Evolutionary conservation across 1,284 basidiomycete species (phyloP).

Genomic region (Mycosarcoma maydis): DNA sequence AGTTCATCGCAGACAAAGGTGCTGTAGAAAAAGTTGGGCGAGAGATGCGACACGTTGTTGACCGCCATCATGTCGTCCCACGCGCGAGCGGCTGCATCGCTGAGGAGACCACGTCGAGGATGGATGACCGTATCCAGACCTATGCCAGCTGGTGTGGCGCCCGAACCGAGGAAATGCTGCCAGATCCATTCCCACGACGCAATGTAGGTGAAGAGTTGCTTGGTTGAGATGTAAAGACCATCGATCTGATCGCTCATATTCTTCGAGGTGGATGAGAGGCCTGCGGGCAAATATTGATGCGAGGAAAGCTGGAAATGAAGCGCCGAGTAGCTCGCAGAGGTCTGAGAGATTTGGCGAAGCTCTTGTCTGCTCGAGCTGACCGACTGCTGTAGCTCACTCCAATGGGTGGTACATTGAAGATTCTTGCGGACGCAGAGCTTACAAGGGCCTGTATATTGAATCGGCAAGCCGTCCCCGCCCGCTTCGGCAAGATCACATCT

Average conservation of each 20-base stretch:
- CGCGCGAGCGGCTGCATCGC: constrained; percentile 10
- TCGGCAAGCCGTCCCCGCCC: constrained; percentile 31
- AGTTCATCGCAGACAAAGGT: constrained; percentile 41
- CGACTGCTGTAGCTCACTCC: constrained; percentile 38
- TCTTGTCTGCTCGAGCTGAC: constrained; percentile 45
- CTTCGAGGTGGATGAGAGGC: constrained; percentile 27
- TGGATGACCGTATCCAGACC: constrained; percentile 28
- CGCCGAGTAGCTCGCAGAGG: constrained; percentile 32
- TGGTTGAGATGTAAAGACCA: constrained; percentile 38
- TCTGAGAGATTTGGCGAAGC: constrained; percentile 43
- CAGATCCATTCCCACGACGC: constrained; percentile 42
- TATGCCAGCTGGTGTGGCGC: constrained; percentile 24
- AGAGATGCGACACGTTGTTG: constrained; percentile 32
- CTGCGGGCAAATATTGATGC: constrained; percentile 24
- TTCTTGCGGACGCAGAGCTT: constrained; percentile 47
- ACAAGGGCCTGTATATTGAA: constrained; percentile 35
- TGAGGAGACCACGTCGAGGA: constrained; percentile 31
- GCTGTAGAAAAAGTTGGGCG: constrained; percentile 44
- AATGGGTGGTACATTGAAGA: constrained; percentile 42
- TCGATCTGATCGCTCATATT: constrained; percentile 32
- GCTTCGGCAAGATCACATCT: constrained; percentile 43
- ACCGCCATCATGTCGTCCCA: constrained; percentile 38
- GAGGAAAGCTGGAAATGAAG: constrained; percentile 42
- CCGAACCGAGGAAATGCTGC: constrained; percentile 36
- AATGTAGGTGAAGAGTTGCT: constrained; percentile 39